Conservation (phyloP, 345 rosid species). For the Cochlearia excelsa region DNA sequence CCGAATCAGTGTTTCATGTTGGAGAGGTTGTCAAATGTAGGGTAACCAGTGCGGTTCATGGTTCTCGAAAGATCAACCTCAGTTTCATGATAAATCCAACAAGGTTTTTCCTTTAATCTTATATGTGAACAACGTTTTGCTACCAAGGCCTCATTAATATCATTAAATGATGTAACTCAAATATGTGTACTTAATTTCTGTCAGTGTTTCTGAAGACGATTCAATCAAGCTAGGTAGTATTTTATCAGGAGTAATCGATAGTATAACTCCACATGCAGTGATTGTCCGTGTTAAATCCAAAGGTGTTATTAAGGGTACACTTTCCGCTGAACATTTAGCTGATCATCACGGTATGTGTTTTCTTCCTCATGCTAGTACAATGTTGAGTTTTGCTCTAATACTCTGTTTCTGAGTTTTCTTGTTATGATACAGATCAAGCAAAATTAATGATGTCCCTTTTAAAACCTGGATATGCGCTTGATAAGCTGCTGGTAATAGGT, state of each 20-base stretch:
- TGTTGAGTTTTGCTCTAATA: conserved; percentile 13
- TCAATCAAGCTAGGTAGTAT: conserved; percentile 72
- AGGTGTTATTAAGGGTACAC: conserved; percentile 64
- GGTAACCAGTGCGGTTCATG: conserved; percentile 58
- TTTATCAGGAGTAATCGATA: conserved; percentile 78
- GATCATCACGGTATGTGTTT: conserved; percentile 77
- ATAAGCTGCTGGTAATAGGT: conserved; percentile 83
- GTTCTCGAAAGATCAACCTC: conserved; percentile 72
- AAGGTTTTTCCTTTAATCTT: conserved; percentile 49
- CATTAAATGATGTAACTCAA: conserved; percentile 16
- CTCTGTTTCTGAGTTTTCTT: conserved; percentile 34
- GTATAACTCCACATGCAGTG: conserved; percentile 54
- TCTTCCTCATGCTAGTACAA: conserved; percentile 4
- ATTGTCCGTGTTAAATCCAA: conserved; percentile 55
- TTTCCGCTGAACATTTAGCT: conserved; percentile 77
- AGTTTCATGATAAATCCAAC: conserved; percentile 73
- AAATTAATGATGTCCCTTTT: conserved; percentile 54
- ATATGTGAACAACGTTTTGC: conserved; percentile 11
- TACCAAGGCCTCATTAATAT: conserved; percentile 18
- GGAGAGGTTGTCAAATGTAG: conserved; percentile 98
- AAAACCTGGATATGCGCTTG: conserved; percentile 83
- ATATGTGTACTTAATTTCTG: conserved; percentile 18
- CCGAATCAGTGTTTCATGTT: conserved; percentile 65
- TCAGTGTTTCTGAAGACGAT: conserved; percentile 74
- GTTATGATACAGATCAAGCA: conserved; percentile 60